Conservation (phyloP, 495 filamentous ascomycete genomes). For the Penicillium riverlandense region DNA sequence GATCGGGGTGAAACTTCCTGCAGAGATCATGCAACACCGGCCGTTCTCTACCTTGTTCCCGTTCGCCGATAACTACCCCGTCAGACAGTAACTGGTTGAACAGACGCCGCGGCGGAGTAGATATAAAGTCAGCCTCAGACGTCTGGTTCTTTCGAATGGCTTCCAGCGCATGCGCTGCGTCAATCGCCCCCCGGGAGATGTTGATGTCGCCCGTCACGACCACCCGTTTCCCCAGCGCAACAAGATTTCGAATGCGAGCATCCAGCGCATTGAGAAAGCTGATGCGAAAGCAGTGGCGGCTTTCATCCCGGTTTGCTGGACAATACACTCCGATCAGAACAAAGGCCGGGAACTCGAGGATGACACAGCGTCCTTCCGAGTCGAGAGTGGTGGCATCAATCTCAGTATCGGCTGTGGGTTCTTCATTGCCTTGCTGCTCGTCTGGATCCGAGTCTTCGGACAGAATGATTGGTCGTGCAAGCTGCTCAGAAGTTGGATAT, state of each 20-base stretch:
- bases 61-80: slow-evolving; percentile 60
- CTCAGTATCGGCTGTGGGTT: slow-evolving; percentile 6
- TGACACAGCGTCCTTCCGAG: slow-evolving; percentile 83
- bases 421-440: neutral
- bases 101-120: slow-evolving; percentile 65
- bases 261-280: slow-evolving; percentile 76
- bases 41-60: slow-evolving; percentile 64
- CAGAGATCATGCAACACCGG: slow-evolving; percentile 83
- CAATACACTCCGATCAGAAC: slow-evolving; percentile 87
- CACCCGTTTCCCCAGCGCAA: slow-evolving; percentile 72
- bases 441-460: neutral
- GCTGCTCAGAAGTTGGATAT: slow-evolving; percentile 66
- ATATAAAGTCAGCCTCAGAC: slow-evolving; percentile 62
- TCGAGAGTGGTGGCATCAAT: slow-evolving; percentile 70
- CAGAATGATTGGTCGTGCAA: slow-evolving; percentile 29
- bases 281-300: slow-evolving; percentile 75
- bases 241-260: slow-evolving; percentile 73
- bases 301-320: slow-evolving; percentile 80
- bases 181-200: slow-evolving; percentile 67
- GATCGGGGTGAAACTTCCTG: slow-evolving; percentile 68
- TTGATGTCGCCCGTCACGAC: slow-evolving; percentile 88
- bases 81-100: slow-evolving; percentile 78
- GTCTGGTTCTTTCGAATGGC: slow-evolving; percentile 61
- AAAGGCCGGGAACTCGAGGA: slow-evolving; percentile 95
- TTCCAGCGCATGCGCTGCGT: slow-evolving; percentile 64